Base-by-base conservation (phyloP, 2,329 filamentous ascomycete genomes). In the Exutisphaerella laricina region DNA sequence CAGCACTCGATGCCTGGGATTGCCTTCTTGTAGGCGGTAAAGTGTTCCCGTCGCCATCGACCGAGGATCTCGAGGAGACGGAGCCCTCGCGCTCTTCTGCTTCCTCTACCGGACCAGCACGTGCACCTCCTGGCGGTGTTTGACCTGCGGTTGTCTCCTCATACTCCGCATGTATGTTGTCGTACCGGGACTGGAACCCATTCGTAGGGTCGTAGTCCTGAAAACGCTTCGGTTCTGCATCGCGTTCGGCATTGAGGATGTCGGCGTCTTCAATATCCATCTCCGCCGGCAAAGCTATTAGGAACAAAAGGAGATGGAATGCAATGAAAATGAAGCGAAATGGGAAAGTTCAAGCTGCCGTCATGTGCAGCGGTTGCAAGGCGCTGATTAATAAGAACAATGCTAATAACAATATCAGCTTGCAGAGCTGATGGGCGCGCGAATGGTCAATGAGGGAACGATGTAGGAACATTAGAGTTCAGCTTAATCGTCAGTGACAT, bases 211-310 rank as follows among this genome's bases (percentile, higher is more conserved):
- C 51, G 39, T 55, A 53, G 33, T 39, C 33, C 25, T 45, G 48
- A 31, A 58, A 66, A 39, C 60, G 62, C 29, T 60, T 58, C 10
- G 69, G 71, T 35, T 68, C 71, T 38, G 79, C 78, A 51, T 75
- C 74, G 45, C 62, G 67, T 57, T 84, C 80, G 20, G 76, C 75
- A 28, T 65, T 67, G 48, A 68, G 63, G 55, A 82, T 62, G 51
- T 75, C 70, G 45, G 67, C 69, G 59, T 82, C 78, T 53, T 78
- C 66, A 43, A 69, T 65, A 60, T 80, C 69, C 66, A 75, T 70
- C n/a, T n/a, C n/a, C n/a, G n/a, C n/a, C n/a, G n/a, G n/a, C n/a
- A n/a, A n/a, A n/a, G n/a, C n/a, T n/a, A n/a, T n/a, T n/a, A n/a
- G n/a, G n/a, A n/a, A n/a, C n/a, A n/a, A n/a, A n/a, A n/a, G n/a